Conservation (phyloP, 805 yeast genomes). For the Metschnikowia proteae region DNA sequence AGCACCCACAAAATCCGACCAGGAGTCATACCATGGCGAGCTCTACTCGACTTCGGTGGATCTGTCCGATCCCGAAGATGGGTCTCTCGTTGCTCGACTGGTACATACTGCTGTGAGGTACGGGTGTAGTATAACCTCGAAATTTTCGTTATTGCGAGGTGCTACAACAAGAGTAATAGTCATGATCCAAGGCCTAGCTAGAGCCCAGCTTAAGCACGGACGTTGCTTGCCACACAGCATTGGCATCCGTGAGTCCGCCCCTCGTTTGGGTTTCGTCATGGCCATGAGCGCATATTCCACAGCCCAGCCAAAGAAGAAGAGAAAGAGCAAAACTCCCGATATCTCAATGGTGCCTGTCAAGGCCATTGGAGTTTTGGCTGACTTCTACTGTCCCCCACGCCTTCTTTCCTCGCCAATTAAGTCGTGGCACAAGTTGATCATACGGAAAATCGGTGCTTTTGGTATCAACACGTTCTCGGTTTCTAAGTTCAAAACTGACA, state of each 20-base stretch:
- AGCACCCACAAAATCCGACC: background rate
- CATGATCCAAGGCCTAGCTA: constrained; percentile 2
- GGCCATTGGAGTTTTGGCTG: constrained; percentile 39
- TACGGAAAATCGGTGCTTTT: constrained; percentile 62
- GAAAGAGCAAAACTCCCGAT: constrained; percentile 21
- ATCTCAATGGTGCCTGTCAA: constrained; percentile 37
- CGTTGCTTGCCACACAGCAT: background rate
- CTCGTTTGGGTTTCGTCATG: background rate
- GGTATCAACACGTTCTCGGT: constrained; percentile 61
- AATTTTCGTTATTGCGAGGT: constrained; percentile 5
- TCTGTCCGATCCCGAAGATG: too few relatives aligned
- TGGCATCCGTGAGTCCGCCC: background rate
- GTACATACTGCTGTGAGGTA: background rate
- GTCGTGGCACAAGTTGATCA: constrained; percentile 44
- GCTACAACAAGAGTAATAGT: background rate
- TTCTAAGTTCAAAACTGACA: constrained; percentile 43
- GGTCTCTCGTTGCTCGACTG: background rate
- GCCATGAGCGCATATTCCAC: constrained; percentile 15
- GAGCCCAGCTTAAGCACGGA: background rate
- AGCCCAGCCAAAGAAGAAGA: constrained; percentile 14
- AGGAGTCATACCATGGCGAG: too few relatives aligned
- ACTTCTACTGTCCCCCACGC: constrained; percentile 42
- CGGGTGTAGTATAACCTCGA: background rate
- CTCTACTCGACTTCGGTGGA: too few relatives aligned
- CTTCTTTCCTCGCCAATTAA: constrained; percentile 21